Base-by-base conservation (phyloP, 257 asterid genomes). In the Jasminum sambac region DNA sequence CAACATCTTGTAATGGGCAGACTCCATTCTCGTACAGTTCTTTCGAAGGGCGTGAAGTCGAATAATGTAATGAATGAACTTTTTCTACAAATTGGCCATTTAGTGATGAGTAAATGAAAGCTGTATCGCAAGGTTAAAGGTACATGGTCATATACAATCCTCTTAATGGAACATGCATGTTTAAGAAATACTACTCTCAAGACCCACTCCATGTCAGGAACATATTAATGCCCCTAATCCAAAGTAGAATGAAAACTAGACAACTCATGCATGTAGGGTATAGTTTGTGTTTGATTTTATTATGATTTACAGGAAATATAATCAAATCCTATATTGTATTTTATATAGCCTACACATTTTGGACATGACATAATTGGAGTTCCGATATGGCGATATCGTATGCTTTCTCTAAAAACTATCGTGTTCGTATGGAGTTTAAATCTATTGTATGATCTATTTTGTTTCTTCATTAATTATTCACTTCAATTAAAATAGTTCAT, bases 1-100 rank as follows among this genome's bases (percentile, higher is more conserved):
- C 40, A 16, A 38, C 30, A 72, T 72, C 41, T 25, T 26, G 13
- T 44, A 37, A 63, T 69, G 69, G 75, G 72, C 71, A 19, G 12
- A 21, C 62, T 55, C 63, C 71, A 67, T 38, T 63, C 40, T 40
- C 46, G 69, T 66, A 40, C 48, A 39, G 9, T 64, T 37, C 44
- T 14, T 41, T 55, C 36, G 36, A 30, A 30, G 1, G 36, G 4
- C 36, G 36, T 30, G 36, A 30, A 30, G 36, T 55, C 30, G 34
- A 55, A 9, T 21, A 17, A 10, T 5, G 57, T 46, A 19, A 46
- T 46, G 57, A 46, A 19, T 30, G 36, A 30, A 30, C 36, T n/a
- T n/a, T n/a, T n/a, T n/a, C n/a, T 8, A 26, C 5, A 52, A 10
- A 2, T 52, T 25, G 61, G 30, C 34, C 9, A 30, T 52, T 52